A percentile compares a stretch with the other conserved stretches of the same genome.
These are phyloP conservation scores for Sorghum bicolor DNA, from an alignment of 176 grass and related monocot genomes.

Conservation along the genomic window DNA sequence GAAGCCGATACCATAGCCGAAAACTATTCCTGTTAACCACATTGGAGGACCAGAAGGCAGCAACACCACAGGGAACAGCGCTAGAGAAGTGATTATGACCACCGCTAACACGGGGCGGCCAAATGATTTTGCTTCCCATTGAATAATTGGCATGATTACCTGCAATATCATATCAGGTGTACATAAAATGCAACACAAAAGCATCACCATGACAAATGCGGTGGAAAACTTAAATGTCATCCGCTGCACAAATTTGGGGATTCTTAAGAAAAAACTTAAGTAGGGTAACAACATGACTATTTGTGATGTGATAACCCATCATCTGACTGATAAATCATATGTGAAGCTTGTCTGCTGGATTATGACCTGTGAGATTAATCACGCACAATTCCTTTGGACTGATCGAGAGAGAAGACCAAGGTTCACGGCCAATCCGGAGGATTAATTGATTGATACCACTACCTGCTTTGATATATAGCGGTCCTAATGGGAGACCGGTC, in stretches of 20 bases:
- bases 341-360: background rate
- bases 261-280: background rate
- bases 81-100: constrained; percentile 72
- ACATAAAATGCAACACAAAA: background rate
- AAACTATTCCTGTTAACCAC: constrained; percentile 93
- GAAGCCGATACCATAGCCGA: constrained; percentile 85
- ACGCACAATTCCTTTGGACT: background rate
- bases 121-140: constrained; percentile 90
- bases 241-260: background rate
- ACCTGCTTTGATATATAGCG: background rate
- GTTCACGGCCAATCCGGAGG: background rate
- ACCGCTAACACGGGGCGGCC: constrained; percentile 56
- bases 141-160: constrained; percentile 85
- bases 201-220: background rate
- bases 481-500: background rate
- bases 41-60: constrained; percentile 84
- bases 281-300: background rate
- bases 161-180: constrained; percentile 13
- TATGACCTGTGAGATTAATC: background rate
- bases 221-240: background rate
- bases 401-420: background rate
- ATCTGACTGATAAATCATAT: background rate
- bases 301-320: background rate
- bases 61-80: constrained; percentile 71
- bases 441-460: background rate